phyloP scores from a whole-genome alignment of 345 rosid species.

The Nephelium lappaceum region DNA sequence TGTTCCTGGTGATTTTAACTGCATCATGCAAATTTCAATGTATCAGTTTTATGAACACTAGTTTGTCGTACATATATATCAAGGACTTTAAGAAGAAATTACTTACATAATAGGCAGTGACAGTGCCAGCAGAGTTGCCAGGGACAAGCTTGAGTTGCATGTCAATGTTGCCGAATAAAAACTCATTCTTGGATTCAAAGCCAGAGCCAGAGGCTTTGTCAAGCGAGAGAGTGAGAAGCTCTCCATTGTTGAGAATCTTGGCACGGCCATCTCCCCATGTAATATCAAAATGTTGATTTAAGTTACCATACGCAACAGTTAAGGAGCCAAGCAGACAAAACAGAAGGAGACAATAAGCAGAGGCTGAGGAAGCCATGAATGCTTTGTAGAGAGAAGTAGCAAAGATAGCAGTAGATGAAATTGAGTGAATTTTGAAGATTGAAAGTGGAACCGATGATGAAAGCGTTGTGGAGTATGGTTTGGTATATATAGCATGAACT shows the following conservation, averaged over 20 bases:
- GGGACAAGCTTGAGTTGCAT: conserved; percentile 57
- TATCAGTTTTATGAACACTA: background rate
- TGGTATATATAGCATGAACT: too few relatives aligned
- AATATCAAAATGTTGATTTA: conserved; percentile 40
- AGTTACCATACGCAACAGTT: conserved; percentile 15
- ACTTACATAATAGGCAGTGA: conserved; percentile 61
- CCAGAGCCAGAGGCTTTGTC: conserved; percentile 56
- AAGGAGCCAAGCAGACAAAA: background rate
- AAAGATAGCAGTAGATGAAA: too few relatives aligned
- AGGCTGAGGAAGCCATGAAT: background rate
- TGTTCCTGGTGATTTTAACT: conserved; percentile 60
- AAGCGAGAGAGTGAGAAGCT: conserved; percentile 38
- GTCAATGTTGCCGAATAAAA: conserved; percentile 17
- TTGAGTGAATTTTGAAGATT: too few relatives aligned
- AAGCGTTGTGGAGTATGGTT: too few relatives aligned
- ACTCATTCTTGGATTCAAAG: conserved; percentile 44
- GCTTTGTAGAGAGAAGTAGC: background rate
- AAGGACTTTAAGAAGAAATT: too few relatives aligned
- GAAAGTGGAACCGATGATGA: too few relatives aligned
- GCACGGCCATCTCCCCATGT: conserved; percentile 45
- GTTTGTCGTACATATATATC: too few relatives aligned
- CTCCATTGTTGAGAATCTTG: conserved; percentile 36
- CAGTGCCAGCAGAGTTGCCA: conserved; percentile 65
- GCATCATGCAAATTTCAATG: background rate
- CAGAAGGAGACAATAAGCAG: background rate